Base-by-base conservation (phyloP, 2,329 filamentous ascomycete genomes). In the Proliferodiscus dingleyae region DNA sequence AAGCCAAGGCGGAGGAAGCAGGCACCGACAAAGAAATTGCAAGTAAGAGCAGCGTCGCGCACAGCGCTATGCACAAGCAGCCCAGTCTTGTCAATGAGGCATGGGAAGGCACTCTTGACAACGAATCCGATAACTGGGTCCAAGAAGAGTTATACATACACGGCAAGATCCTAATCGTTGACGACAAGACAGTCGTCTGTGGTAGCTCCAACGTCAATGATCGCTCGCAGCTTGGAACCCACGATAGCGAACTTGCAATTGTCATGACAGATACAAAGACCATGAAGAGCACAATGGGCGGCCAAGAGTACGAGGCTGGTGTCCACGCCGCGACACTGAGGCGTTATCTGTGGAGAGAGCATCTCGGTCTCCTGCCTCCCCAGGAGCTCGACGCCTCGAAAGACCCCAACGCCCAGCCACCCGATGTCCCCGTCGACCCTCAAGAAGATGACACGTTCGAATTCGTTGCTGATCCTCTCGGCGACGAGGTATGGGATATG, bases 131-230 rank as follows among this genome's bases (percentile, higher is more conserved):
- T 43, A 88, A 94, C 62, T 94, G 93, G 72, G 84, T 97, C 48
- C 91, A 95, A 63, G 93, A 98, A 64, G 91, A 98, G 66, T 77
- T 97, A 2, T 98, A 98, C 64, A 84, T 97, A 38, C 93, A 98
- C 65, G 86, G 82, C 22, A 98, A 97, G 69, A 75, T 96, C 28
- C 76, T 93, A 55, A 91, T 96, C 55, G 85, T 85, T 1, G 90
- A 97, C 62, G 91, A 97, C 64, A 81, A 82, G 43, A 77, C 89
- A 38, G 89, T 87, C 2, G 80, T 96, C 43, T 93, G 89, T 62
- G 89, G 89, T 15, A 89, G 84, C 21, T 88, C 87, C 53, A 97
- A 96, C 66, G 75, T 96, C 58, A 97, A 96, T 64, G 91, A 97
- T 63, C 84, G 91, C 43, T 81, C 87, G 41, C 90, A 95, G 66